Base-by-base conservation (phyloP, 169 alveolate genomes). In the Cryptosporidium ryanae region DNA sequence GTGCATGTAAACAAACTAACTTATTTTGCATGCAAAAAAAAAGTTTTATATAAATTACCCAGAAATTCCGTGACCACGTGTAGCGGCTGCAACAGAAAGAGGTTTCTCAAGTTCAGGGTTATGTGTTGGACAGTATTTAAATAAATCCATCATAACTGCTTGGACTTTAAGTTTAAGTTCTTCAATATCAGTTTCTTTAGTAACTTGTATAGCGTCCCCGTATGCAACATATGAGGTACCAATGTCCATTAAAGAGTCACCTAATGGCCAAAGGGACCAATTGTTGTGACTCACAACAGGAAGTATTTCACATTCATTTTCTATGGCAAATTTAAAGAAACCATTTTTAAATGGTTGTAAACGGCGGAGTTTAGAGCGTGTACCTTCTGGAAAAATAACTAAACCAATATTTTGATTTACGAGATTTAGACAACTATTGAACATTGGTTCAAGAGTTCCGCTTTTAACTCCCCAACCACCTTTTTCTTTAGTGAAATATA, bases 371-470 rank as follows among this genome's bases (percentile, higher is more conserved):
- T 66, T 68, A 52, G 94, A 87, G 44, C 97, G 89, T 25, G 96
- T 95, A 23, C 97, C 97, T 70, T 95, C 97, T 0, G 97, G 97
- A 82, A 90, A 95, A 48, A 94, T 93, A 3, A 81, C 91, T 32
- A 89, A 32, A 43, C 91, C 71, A 50, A 82, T 66, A 21, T 82
- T 83, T 52, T 89, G 23, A 18, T 66, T 64, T 49, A 59, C 82
- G 59, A 83, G 90, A 31, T 66, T 90, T 82, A 48, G 66, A 67
- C 92, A 89, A 50, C 52, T 46, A 44, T 82, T 82, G 91, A 92
- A 91, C 89, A 90, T 61, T 17, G 82, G 67, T 38, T 82, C 84
- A 48, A 76, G 81, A n/a, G 91, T 65, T 21, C 92, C 95, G 34
- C 67, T 84, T 27, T 81, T 82, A 21, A 90, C 81, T 50, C 90